Evolutionary conservation across 192 early-diverging fungal genomes (phyloP), one percentile per base, ranked within the genome.

Genomic region (Rhizophagus clarus): DNA sequence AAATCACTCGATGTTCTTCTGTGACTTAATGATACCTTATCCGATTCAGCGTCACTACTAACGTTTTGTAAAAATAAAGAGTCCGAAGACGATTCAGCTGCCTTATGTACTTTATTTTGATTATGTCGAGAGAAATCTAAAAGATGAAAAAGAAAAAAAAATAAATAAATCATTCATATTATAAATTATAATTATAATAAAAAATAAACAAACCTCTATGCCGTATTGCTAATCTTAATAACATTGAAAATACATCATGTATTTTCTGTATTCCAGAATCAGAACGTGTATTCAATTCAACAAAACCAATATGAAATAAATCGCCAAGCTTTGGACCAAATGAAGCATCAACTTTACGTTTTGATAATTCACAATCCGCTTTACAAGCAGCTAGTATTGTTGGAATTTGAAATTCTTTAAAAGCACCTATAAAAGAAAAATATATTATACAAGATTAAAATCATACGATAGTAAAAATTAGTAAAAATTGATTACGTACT

Each of bases 161-260:
- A 31, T 31, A 66, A 29, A 29, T 63, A 17, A 63, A 26, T 4
- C 2, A 26, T n/a, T n/a, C n/a, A n/a, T n/a, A n/a, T n/a, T n/a
- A 63, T 63, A 4, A 26, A 63, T 63, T 5, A 63, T 63, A 28
- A 63, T n/a, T n/a, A 22, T 3, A 61, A 22, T 12, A 15, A 61
- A 61, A 2, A 37, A 37, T 37, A 5, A 37, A 5, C 34, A 63
- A 28, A 63, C 63, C 72, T 51, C 72, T n/a, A 22, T 61, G 72
- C 20, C 72, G 29, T 49, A 74, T 74, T 20, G 72, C 29, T 32
- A 74, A 61, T 31, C 45, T 49, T 32, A 74, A 22, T 15, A 74
- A 32, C 72, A 74, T 74, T 15, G 72, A 74, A 32, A 74, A 74
- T 28, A 74, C 72, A 32, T 74, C 24, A 61, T 74, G 72, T 26